A percentile compares a stretch with the other conserved stretches of the same genome.
phyloP scores from a whole-genome alignment of 768 basidiomycete species.

The Lepiota venenata region DNA sequence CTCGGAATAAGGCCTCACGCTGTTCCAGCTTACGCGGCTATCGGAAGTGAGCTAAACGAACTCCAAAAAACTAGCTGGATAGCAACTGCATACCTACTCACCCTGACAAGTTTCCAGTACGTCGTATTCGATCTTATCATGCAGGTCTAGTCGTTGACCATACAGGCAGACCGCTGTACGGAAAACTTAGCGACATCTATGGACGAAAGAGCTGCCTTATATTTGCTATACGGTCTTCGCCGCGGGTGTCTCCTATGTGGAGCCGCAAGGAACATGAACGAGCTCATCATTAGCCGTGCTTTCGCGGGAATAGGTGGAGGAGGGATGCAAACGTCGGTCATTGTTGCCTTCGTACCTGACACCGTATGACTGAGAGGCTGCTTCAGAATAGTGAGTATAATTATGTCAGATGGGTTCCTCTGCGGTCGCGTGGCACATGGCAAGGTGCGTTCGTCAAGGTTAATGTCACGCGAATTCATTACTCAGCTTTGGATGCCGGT shows the following conservation, averaged over 20 bases:
- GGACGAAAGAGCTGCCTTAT: slow-evolving; percentile 57
- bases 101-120: slow-evolving; percentile 59
- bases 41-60: slow-evolving; percentile 57
- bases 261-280: slow-evolving; percentile 47
- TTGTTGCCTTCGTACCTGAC: background rate
- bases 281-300: slow-evolving; percentile 50
- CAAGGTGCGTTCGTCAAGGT: slow-evolving; percentile 40
- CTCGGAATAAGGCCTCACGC: background rate
- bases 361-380: background rate
- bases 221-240: slow-evolving; percentile 54
- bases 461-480: background rate
- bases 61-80: slow-evolving; percentile 68
- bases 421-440: slow-evolving; percentile 65
- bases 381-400: slow-evolving; percentile 54
- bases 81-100: slow-evolving; percentile 59
- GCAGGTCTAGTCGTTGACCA: background rate
- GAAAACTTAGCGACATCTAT: slow-evolving; percentile 65
- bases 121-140: slow-evolving; percentile 10
- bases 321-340: slow-evolving; percentile 57
- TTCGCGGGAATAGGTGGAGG: slow-evolving; percentile 60
- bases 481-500: background rate
- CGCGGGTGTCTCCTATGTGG: slow-evolving; percentile 50
- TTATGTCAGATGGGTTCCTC: slow-evolving; percentile 61
- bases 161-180: slow-evolving; percentile 50
- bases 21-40: slow-evolving; percentile 43